Conservation (phyloP, 257 asterid species). For the Capsicum chinense region DNA sequence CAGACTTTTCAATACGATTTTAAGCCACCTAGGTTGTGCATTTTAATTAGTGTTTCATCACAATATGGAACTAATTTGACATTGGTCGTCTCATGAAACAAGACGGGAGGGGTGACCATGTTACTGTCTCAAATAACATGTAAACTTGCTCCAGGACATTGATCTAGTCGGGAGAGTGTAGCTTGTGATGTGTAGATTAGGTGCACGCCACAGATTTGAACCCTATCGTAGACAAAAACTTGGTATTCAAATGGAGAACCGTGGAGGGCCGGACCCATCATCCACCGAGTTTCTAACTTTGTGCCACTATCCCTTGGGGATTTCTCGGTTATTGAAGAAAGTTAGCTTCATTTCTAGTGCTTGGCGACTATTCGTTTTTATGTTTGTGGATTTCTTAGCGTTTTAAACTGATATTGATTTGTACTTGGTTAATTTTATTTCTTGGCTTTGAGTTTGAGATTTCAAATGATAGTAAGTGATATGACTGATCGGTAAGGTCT, state of each 20-base stretch:
- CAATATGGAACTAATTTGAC: neutral
- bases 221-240: neutral
- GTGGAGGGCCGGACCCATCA: neutral
- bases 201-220: neutral
- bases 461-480: neutral
- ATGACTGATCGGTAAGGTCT: neutral
- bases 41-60: neutral
- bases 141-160: neutral
- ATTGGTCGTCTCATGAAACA: neutral
- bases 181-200: neutral
- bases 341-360: no score
- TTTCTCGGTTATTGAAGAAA: neutral
- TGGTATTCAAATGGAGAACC: no score
- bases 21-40: neutral
- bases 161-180: neutral
- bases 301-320: neutral
- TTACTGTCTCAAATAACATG: neutral
- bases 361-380: neutral
- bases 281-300: neutral
- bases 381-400: neutral
- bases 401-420: no score
- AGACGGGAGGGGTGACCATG: neutral
- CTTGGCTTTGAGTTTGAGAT: neutral
- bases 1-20: neutral
- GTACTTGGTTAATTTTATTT: neutral